Evolutionary conservation across 2,329 filamentous ascomycete species (phyloP), one percentile per base, ranked within the genome.

Genomic region (Curvularia lunata): DNA sequence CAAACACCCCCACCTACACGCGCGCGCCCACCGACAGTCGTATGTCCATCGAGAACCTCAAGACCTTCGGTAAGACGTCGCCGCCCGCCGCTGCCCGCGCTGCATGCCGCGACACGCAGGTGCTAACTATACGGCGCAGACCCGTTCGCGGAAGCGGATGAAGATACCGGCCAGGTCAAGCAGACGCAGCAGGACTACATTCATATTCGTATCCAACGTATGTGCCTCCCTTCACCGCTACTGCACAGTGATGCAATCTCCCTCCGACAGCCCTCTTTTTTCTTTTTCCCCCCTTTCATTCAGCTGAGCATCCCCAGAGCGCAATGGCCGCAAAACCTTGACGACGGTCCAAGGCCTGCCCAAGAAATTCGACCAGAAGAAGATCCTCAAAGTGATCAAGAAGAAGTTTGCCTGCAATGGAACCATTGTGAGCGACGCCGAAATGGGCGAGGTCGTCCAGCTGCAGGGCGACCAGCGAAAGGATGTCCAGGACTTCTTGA

Each of bases 81-180:
- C 48, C 23, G 45, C 32, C 25, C 32, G 25, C n/a, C 25, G 25
- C 42, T 12, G 25, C 42, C 42, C 23, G 16, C 10, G 10, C 27
- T 30, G 43, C 41, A 53, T 19, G 10, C 49, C 49, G 46, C 46
- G 28, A 53, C 16, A 57, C 18, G 23, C 46, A 34, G 30, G n/a
- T 45, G 48, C 58, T 60, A 34, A 60, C 34, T 6, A 16, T 2
- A 41, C 23, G 10, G 18, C 18, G 30, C 41, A 60, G 58, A 99
- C 90, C 95, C 95, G 90, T 99, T 99, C 92, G 95, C 95, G 90
- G 95, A 98, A 91, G 95, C 93, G 88, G 95, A 97, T 92, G 94
- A 97, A 89, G 93, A 96, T 82, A 93, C 91, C 81, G 93, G 93
- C 86, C 91, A 96, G 84, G 90, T 88, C 80, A 95, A 95, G 84